Conservation (phyloP, 2,329 filamentous ascomycete species). For the Monilinia fructigena region DNA sequence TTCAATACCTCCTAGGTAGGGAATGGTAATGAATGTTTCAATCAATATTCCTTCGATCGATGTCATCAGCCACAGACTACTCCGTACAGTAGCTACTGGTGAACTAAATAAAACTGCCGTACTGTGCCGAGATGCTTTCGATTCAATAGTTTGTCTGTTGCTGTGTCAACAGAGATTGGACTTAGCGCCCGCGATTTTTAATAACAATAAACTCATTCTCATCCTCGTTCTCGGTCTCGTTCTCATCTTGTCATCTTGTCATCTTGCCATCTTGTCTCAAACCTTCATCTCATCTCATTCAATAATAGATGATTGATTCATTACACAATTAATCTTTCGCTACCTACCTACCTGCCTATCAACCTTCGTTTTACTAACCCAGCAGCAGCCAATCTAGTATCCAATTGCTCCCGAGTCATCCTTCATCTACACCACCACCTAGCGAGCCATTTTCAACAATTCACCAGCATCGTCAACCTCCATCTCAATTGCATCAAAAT, state of each 20-base stretch:
- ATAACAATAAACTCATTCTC: neutral
- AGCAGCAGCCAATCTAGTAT: slow-evolving; percentile 3
- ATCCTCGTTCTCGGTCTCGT: too few relatives aligned
- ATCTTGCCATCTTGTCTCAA: too few relatives aligned
- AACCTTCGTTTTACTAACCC: slow-evolving; percentile 28
- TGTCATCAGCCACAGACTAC: too few relatives aligned
- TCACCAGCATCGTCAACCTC: neutral
- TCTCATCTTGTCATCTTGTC: too few relatives aligned
- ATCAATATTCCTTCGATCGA: neutral
- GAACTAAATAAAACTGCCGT: too few relatives aligned
- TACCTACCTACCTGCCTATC: neutral
- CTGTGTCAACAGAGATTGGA: slow-evolving; percentile 13
- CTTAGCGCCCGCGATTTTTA: slow-evolving; percentile 10
- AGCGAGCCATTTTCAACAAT: neutral
- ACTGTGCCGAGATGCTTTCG: too few relatives aligned
- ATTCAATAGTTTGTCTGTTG: neutral
- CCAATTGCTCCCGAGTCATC: too few relatives aligned
- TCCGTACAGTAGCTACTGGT: too few relatives aligned
- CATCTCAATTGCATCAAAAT: slow-evolving; percentile 43
- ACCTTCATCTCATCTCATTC: neutral
- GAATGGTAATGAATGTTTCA: too few relatives aligned
- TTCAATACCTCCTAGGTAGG: too few relatives aligned
- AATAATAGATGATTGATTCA: too few relatives aligned
- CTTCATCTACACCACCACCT: too few relatives aligned
- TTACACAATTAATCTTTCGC: neutral